Base-by-base conservation (phyloP, 805 yeast genomes). In the Danielia reshetovae region DNA sequence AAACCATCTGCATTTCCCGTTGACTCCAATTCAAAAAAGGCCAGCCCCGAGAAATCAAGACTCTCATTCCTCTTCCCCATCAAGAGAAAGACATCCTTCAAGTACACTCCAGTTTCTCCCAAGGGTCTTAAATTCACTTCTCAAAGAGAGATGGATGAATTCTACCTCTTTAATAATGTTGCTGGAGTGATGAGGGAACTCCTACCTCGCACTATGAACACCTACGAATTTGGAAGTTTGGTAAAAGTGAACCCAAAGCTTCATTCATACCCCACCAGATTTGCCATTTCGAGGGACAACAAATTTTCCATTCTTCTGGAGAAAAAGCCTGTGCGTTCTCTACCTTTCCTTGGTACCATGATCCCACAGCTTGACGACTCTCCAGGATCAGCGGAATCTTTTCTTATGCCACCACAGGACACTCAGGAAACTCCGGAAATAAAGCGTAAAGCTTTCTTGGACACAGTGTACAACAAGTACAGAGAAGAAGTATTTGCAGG, bases 1-100 rank as follows among this genome's bases (percentile, higher is more conserved):
- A 3, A 8, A 27, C 30, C 43, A 4, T 45, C 43, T 31, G 41
- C 36, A 5, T 35, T 35, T 19, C 35, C 42, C 7, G 30, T 9
- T 3, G 45, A 21, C 22, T 32, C 41, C 18, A 31, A 16, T 30
- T 23, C 21, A 17, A 24, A 24, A 7, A 14, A 35, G 15, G 23
- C 41, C 25, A 18, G 21, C 17, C 14, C 32, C 23, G 11, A 11
- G 24, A 10, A 29, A 24, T 7, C 18, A 19, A 21, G 30, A 18
- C 18, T 48, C 16, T 34, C 39, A 19, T 62, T 55, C 26, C 27
- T 52, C 18, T 65, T 64, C 32, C 70, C 69, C 5, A 65, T 65
- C 4, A 55, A 48, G 29, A 44, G 70, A 26, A 55, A 51, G 24
- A 55, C 58, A 1, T 62, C 70, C 1, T 56, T 62, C 34, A 36